Base-by-base conservation (phyloP, 2,329 filamentous ascomycete genomes). In the Xylariaceae sp. region DNA sequence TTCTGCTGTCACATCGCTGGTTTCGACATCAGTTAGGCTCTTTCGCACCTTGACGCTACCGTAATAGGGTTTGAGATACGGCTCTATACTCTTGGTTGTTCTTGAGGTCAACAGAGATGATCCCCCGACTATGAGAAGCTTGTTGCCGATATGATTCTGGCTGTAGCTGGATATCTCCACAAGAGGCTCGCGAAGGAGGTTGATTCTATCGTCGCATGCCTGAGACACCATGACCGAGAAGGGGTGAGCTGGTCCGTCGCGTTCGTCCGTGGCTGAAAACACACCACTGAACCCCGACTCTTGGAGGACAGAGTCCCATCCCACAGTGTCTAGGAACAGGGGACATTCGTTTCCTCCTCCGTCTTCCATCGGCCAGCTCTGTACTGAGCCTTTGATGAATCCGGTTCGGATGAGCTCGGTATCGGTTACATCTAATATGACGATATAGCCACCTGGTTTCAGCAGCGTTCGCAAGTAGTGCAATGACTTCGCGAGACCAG, bases 371-470 rank as follows among this genome's bases (percentile, higher is more conserved):
- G 11, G n/a, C 19, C 10, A 47, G 54, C 10, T 42, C 15, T n/a
- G 35, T 10, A 14, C 32, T 35, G 32, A 44, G 11, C 33, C 36
- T 5, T 17, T 31, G n/a, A 27, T 17, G 27, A 49, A 32, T 6
- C 36, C 52, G 27, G 41, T 38, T 18, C 19, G 39, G 14, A 45
- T 6, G 15, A 45, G 39, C 12, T 54, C 45, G 27, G 55, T 40
- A 36, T 39, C 27, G 7, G 48, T 48, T 12, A 17, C 32, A 27
- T 54, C 44, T 11, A 49, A 39, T 12, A 48, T 31, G 10, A 47
- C 41, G 5, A 76, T 54, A 32, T 68, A 65, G 0, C 72, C 72
- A 3, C 64, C 68, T 0, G 70, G 65, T 6, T 61, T 64, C 0
- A 71, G 46, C 1, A 70, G 49, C 1, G 47, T 51, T 11, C 66